Conservation (phyloP, 75 land plant species). For the Ceratopteris richardii region DNA sequence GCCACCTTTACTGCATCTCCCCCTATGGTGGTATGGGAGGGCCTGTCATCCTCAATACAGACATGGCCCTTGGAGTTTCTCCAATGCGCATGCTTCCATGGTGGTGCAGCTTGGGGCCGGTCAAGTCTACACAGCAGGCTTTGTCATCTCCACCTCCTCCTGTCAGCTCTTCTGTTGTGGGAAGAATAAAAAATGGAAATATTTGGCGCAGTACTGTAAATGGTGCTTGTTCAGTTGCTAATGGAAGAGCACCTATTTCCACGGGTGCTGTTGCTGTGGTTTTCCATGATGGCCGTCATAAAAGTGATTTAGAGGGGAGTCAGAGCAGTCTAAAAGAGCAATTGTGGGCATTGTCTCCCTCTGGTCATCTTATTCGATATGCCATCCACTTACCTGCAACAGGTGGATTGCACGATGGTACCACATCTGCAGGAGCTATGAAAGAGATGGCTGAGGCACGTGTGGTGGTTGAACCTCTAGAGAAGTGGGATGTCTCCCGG, state of each 20-base stretch:
- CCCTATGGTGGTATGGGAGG: constrained; percentile 51
- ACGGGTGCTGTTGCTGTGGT: constrained; percentile 85
- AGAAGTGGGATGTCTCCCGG: constrained; percentile 87
- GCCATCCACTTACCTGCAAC: constrained; percentile 25
- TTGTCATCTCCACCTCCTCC: constrained; percentile 48
- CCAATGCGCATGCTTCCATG: constrained; percentile 21
- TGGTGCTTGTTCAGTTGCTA: constrained; percentile 75
- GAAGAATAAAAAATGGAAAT: constrained; percentile 71
- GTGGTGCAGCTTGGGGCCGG: constrained; percentile 34
- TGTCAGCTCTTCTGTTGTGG: constrained; percentile 59
- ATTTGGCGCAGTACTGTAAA: constrained; percentile 74
- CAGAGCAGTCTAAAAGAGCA: constrained; percentile 22
- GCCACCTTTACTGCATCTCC: constrained; percentile 83
- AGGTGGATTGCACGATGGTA: constrained; percentile 6
- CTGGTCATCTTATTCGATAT: constrained; percentile 79
- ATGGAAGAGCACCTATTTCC: constrained; percentile 37
- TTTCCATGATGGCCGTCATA: constrained; percentile 59
- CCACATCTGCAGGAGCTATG: constrained; percentile 7
- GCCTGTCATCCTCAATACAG: constrained; percentile 27
- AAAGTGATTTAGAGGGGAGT: constrained; percentile 13
- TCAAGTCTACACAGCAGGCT: constrained; percentile 32
- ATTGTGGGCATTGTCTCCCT: constrained; percentile 72
- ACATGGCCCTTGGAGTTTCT: constrained; percentile 8
- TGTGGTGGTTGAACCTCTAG: constrained; percentile 57
- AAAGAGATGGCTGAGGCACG: constrained; percentile 25